A percentile compares a stretch with the other conserved stretches of the same genome.
Conservation (phyloP, 1,284 basidiomycete genomes). For the Ceratobasidium theobromae region DNA sequence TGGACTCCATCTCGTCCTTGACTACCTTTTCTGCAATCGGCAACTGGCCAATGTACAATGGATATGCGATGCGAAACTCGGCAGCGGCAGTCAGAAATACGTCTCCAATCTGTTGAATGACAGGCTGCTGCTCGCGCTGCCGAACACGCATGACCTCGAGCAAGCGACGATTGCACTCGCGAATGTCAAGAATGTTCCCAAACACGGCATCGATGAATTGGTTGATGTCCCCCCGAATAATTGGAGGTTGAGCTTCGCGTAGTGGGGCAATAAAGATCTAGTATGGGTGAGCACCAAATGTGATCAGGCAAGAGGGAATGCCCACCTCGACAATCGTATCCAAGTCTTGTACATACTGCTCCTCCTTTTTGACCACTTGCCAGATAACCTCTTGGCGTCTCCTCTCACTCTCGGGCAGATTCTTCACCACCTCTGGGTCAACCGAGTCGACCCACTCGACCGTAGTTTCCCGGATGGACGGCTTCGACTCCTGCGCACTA, state of each 20-base stretch:
- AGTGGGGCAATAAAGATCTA: slow-evolving; percentile 80
- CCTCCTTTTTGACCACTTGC: slow-evolving; percentile 88
- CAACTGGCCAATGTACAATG: slow-evolving; percentile 80
- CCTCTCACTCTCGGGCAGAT: slow-evolving; percentile 74
- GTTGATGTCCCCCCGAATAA: slow-evolving; percentile 69
- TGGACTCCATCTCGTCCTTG: slow-evolving; percentile 80
- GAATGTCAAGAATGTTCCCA: slow-evolving; percentile 80
- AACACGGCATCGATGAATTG: slow-evolving; percentile 87
- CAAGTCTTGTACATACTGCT: slow-evolving; percentile 87
- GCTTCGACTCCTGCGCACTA: slow-evolving; percentile 16
- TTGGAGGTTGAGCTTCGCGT: slow-evolving; percentile 65
- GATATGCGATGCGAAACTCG: slow-evolving; percentile 86
- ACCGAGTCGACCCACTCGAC: slow-evolving; percentile 79
- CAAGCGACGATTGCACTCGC: slow-evolving; percentile 77
- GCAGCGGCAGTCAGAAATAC: slow-evolving; percentile 86
- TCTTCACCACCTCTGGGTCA: slow-evolving; percentile 62
- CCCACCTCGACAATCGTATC: slow-evolving; percentile 56
- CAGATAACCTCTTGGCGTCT: slow-evolving; percentile 88
- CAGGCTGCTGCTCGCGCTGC: slow-evolving; percentile 82
- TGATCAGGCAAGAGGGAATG: slow-evolving; percentile 4
- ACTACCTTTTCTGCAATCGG: slow-evolving; percentile 84
- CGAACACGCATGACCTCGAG: slow-evolving; percentile 85
- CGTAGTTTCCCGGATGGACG: slow-evolving; percentile 38
- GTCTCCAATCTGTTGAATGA: slow-evolving; percentile 87
- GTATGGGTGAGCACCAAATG: not conserved